Conservation (phyloP, 805 yeast genomes). For the Zygoascus flipseniorum region DNA sequence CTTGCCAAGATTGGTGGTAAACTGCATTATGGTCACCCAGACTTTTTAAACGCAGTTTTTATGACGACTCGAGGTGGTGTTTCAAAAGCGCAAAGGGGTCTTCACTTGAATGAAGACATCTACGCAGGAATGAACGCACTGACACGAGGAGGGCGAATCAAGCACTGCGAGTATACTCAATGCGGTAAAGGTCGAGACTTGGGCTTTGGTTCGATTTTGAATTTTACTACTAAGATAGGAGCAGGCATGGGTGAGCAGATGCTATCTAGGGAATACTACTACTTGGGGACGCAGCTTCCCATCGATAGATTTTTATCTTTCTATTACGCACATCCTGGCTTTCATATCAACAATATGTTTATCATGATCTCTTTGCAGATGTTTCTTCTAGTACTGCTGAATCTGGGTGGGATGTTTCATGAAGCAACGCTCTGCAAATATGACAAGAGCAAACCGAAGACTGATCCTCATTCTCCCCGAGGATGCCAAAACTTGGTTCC, state of each 20-base stretch:
- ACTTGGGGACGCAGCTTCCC: slow-evolving; percentile 68
- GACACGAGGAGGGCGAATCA: slow-evolving; percentile 73
- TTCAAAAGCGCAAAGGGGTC: slow-evolving; percentile 75
- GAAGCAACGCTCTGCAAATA: slow-evolving; percentile 56
- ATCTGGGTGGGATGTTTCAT: slow-evolving; percentile 55
- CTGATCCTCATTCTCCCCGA: slow-evolving; percentile 51
- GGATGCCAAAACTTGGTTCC: slow-evolving; percentile 71
- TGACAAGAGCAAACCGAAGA: slow-evolving; percentile 48
- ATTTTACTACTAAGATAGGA: slow-evolving; percentile 77
- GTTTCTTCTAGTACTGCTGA: slow-evolving; percentile 48
- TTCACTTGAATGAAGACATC: slow-evolving; percentile 77
- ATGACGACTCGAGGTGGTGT: slow-evolving; percentile 86
- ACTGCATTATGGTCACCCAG: slow-evolving; percentile 83
- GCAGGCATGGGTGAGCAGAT: slow-evolving; percentile 90
- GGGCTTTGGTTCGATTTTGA: slow-evolving; percentile 75
- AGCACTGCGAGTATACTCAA: slow-evolving; percentile 75
- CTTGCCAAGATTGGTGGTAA: slow-evolving; percentile 77
- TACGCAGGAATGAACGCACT: slow-evolving; percentile 81
- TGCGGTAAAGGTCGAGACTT: slow-evolving; percentile 85
- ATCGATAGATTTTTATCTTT: slow-evolving; percentile 71
- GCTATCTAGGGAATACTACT: slow-evolving; percentile 73
- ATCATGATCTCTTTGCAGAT: slow-evolving; percentile 61
- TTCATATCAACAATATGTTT: slow-evolving; percentile 70
- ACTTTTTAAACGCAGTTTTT: slow-evolving; percentile 62
- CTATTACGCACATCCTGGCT: slow-evolving; percentile 82